phyloP scores from a whole-genome alignment of 176 grass and related monocot genomes.

The Metroxylon sagu region DNA sequence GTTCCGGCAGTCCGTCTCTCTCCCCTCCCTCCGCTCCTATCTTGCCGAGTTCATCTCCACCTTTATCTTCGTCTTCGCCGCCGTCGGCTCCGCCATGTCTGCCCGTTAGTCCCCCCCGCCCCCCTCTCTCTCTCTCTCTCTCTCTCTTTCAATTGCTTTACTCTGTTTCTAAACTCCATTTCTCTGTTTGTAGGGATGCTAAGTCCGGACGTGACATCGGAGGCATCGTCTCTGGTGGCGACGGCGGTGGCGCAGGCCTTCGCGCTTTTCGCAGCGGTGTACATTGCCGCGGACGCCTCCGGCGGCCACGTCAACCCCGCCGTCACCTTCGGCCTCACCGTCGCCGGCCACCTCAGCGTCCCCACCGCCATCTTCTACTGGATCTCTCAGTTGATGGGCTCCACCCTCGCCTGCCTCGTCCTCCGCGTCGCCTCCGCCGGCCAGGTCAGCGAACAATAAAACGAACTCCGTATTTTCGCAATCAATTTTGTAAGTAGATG shows the following conservation, averaged over 20 bases:
- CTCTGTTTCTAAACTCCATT: not conserved
- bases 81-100: slow-evolving; percentile 57
- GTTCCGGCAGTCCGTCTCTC: slow-evolving; percentile 40
- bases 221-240: slow-evolving; percentile 51
- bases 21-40: slow-evolving; percentile 48
- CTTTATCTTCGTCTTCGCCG: slow-evolving; percentile 75
- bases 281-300: slow-evolving; percentile 55
- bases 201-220: slow-evolving; percentile 27
- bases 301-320: slow-evolving; percentile 87
- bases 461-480: not conserved
- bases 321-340: slow-evolving; percentile 66
- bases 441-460: slow-evolving; percentile 24
- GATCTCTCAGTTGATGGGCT: slow-evolving; percentile 57
- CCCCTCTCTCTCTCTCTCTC: not conserved
- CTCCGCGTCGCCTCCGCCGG: slow-evolving; percentile 51
- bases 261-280: slow-evolving; percentile 50
- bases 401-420: slow-evolving; percentile 66
- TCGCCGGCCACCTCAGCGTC: slow-evolving; percentile 47
- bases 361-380: slow-evolving; percentile 62
- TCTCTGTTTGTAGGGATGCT: slow-evolving; percentile 46
- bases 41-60: slow-evolving; percentile 88
- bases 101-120: slow-evolving; percentile 21
- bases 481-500: no score
- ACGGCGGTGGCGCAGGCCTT: slow-evolving; percentile 59
- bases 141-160: not conserved